These are phyloP conservation scores for Rhodotorula diobovata DNA, from an alignment of 768 basidiomycete genomes.

Conservation along the genomic window DNA sequence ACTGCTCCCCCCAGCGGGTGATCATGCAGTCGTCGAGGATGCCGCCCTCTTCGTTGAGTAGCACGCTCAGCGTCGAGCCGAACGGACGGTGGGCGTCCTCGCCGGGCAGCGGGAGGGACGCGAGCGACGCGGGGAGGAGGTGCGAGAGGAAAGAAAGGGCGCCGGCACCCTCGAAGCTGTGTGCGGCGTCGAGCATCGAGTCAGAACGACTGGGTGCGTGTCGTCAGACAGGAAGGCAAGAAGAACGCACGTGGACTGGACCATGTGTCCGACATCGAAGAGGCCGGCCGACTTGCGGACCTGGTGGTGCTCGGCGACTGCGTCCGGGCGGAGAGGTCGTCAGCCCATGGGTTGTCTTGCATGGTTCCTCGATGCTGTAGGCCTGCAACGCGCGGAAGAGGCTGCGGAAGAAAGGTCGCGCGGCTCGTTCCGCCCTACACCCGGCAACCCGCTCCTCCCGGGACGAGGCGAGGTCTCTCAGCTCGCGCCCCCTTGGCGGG, in stretches of 20 bases:
- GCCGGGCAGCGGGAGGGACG: constrained; percentile 27
- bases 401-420: too few species aligned
- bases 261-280: constrained; percentile 99
- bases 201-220: background rate
- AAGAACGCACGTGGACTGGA: constrained; percentile 76
- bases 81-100: constrained; percentile 33
- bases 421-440: background rate
- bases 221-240: background rate
- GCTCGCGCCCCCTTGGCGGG: too few species aligned
- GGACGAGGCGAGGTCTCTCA: too few species aligned
- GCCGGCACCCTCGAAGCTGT: constrained; percentile 73
- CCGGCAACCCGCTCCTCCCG: too few species aligned
- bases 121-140: constrained; percentile 81
- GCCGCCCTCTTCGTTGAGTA: constrained; percentile 82
- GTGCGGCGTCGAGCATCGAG: too few species aligned
- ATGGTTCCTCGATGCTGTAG: too few species aligned
- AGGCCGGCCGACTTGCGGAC: constrained; percentile 75
- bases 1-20: constrained; percentile 45
- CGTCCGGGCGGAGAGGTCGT: background rate
- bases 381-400: too few species aligned
- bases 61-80: constrained; percentile 77
- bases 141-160: constrained; percentile 77
- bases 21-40: constrained; percentile 95
- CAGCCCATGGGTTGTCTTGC: background rate
- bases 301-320: constrained; percentile 85